phyloP scores from a whole-genome alignment of 2,329 filamentous ascomycete genomes.

The Parasarocladium wereldwijsianum region DNA sequence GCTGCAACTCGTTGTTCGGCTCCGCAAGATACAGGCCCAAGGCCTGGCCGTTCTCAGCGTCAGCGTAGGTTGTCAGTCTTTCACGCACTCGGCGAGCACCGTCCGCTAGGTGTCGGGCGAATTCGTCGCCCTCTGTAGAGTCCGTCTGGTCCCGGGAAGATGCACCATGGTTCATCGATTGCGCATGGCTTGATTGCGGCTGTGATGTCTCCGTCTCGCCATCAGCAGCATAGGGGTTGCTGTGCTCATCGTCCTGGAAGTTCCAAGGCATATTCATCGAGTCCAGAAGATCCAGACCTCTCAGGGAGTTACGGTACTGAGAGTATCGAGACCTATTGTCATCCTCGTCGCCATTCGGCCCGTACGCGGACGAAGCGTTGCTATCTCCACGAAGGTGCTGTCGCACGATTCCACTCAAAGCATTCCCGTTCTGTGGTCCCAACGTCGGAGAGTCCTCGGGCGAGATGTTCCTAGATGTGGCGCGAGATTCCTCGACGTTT shows the following conservation, averaged over 20 bases:
- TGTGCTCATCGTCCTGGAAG: too few relatives aligned
- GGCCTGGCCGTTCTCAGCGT: conserved; percentile 36
- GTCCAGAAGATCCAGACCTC: too few relatives aligned
- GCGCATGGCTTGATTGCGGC: too few relatives aligned
- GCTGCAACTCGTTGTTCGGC: conserved; percentile 14
- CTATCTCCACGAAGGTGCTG: conserved; percentile 76
- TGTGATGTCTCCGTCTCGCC: too few relatives aligned
- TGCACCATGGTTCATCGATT: not conserved
- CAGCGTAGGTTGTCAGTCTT: conserved; percentile 53
- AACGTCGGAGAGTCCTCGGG: conserved; percentile 64
- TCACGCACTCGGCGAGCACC: conserved; percentile 59
- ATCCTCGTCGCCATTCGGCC: conserved; percentile 18
- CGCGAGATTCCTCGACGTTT: not conserved
- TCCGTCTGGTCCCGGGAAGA: conserved; percentile 5
- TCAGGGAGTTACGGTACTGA: too few relatives aligned
- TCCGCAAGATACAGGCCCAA: conserved; percentile 27
- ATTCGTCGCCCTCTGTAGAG: conserved; percentile 41
- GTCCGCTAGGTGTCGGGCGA: conserved; percentile 57
- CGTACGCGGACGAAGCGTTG: conserved; percentile 66
- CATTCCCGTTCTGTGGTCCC: conserved; percentile 50
- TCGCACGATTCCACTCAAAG: conserved; percentile 66
- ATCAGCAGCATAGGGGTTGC: too few relatives aligned
- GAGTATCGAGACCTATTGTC: too few relatives aligned
- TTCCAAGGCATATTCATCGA: too few relatives aligned
- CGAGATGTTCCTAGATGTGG: conserved; percentile 6